Evolutionary conservation across 2,329 filamentous ascomycete species (phyloP).

Genomic region (Trematosphaeria pertusa): DNA sequence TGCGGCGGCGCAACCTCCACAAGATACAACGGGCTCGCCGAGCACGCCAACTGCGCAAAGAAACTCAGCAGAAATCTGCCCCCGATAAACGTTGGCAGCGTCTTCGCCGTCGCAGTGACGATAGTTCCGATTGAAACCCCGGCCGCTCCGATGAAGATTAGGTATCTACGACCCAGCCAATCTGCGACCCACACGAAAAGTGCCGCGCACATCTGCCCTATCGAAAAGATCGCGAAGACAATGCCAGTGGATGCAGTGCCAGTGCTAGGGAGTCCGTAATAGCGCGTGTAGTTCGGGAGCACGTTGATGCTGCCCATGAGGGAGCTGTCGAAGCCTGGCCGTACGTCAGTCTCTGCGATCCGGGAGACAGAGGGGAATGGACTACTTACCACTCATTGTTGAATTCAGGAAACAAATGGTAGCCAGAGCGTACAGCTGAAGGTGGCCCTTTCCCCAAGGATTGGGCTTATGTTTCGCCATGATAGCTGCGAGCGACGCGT

Average conservation of each 20-base stretch:
- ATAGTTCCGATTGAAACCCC: conserved; percentile 34
- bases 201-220: conserved; percentile 54
- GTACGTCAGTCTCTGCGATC: not conserved
- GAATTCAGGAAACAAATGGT: conserved; percentile 41
- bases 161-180: conserved; percentile 52
- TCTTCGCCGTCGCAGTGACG: conserved; percentile 28
- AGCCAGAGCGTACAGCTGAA: conserved; percentile 37
- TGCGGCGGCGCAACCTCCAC: conserved; percentile 37
- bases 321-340: conserved; percentile 50
- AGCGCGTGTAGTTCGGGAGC: conserved; percentile 51
- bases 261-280: conserved; percentile 45
- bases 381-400: conserved; percentile 50
- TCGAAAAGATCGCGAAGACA: conserved; percentile 51
- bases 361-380: not conserved
- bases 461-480: conserved; percentile 30
- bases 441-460: conserved; percentile 32
- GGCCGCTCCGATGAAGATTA: conserved; percentile 51
- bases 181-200: conserved; percentile 55
- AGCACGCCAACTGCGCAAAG: conserved; percentile 43
- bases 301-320: conserved; percentile 56
- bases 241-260: conserved; percentile 53
- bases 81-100: conserved; percentile 31
- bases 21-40: conserved; percentile 28
- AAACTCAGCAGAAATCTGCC: conserved; percentile 32
- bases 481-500: conserved; percentile 25